Evolutionary conservation across 106 monocot species (phyloP).

Genomic region (Dendrobium huoshanense): DNA sequence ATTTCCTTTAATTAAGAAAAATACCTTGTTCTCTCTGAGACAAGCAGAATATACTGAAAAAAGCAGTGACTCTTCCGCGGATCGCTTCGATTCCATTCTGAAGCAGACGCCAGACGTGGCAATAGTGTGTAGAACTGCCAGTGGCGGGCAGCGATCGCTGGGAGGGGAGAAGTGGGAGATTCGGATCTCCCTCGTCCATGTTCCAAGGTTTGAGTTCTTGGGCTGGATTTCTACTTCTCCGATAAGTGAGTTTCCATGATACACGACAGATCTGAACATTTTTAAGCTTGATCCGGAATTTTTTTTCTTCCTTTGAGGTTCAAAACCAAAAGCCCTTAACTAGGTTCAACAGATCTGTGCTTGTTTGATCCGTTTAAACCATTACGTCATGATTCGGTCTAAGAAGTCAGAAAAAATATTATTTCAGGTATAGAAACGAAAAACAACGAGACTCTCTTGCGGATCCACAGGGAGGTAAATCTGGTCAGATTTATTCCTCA

Average conservation of each 20-base stretch:
- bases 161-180: slow-evolving; percentile 23
- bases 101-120: slow-evolving; percentile 56
- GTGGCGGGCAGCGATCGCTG: slow-evolving; percentile 21
- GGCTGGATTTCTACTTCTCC: slow-evolving; percentile 73
- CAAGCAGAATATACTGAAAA: slow-evolving; percentile 61
- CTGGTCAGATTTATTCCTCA: slow-evolving; percentile 3
- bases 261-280: slow-evolving; percentile 72
- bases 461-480: not conserved
- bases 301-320: slow-evolving; percentile 5
- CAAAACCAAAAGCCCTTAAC: slow-evolving; percentile 9
- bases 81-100: slow-evolving; percentile 71
- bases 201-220: slow-evolving; percentile 23
- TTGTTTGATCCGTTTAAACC: not conserved
- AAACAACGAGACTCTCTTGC: not conserved
- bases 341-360: slow-evolving; percentile 5
- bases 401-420: slow-evolving; percentile 1
- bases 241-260: slow-evolving; percentile 44
- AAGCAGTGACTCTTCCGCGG: slow-evolving; percentile 37
- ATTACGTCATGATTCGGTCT: not conserved
- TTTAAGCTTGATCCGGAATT: slow-evolving; percentile 14
- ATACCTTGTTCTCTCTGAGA: slow-evolving; percentile 97
- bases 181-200: slow-evolving; percentile 21
- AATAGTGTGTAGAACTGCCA: slow-evolving; percentile 78
- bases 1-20: slow-evolving; percentile 6
- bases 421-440: slow-evolving; percentile 2